phyloP scores from a whole-genome alignment of 179 eudicot genomes.

The Sideroxylon spinosum region DNA sequence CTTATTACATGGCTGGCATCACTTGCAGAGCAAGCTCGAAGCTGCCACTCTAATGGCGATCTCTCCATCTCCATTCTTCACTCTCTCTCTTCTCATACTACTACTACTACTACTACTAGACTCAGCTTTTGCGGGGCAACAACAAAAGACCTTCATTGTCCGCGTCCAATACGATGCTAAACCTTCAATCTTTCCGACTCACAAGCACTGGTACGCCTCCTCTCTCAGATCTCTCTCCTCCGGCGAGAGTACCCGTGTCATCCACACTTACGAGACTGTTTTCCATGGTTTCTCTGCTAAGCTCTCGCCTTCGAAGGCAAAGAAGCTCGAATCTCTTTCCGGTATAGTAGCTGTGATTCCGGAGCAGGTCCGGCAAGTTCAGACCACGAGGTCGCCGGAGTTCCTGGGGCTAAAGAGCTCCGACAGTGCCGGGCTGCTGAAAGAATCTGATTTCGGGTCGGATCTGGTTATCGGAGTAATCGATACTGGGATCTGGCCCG shows the following conservation, averaged over 20 bases:
- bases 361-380: slow-evolving; percentile 49
- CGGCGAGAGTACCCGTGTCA: slow-evolving; percentile 10
- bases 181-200: slow-evolving; percentile 65
- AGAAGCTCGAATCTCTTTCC: slow-evolving; percentile 31
- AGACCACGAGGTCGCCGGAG: slow-evolving; percentile 66
- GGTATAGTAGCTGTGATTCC: slow-evolving; percentile 57
- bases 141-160: slow-evolving; percentile 53
- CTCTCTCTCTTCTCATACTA: slow-evolving; percentile 23
- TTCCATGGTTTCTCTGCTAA: slow-evolving; percentile 79
- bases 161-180: slow-evolving; percentile 46
- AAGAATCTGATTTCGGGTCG: slow-evolving; percentile 64
- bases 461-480: slow-evolving; percentile 68
- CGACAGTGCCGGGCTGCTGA: slow-evolving; percentile 37
- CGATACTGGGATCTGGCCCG: slow-evolving; percentile 77
- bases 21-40: not conserved
- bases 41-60: slow-evolving; percentile 8
- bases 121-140: not conserved
- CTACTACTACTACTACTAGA: slow-evolving; percentile 1
- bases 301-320: slow-evolving; percentile 42
- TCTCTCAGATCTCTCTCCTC: slow-evolving; percentile 39
- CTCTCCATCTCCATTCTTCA: slow-evolving; percentile 3
- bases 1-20: too few relatives aligned
- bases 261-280: slow-evolving; percentile 62
- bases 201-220: slow-evolving; percentile 74
- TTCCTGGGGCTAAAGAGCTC: slow-evolving; percentile 52